phyloP scores from a whole-genome alignment of 768 basidiomycete species.

The Butyriboletus loyo region DNA sequence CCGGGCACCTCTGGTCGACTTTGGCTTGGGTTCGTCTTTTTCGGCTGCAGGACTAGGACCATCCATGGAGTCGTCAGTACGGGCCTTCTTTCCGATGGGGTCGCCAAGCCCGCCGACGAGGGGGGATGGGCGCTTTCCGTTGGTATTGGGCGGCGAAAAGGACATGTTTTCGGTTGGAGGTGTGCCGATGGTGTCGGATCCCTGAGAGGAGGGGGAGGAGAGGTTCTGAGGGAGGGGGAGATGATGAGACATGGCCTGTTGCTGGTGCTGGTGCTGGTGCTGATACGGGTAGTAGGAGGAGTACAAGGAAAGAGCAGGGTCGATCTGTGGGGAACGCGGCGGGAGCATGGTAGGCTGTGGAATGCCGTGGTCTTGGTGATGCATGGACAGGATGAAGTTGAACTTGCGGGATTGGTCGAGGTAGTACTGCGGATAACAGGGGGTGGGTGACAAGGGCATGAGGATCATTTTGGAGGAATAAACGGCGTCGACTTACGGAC shows the following conservation, averaged over 20 bases:
- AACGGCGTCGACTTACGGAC: conserved; percentile 6
- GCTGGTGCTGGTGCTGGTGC: conserved; percentile 43
- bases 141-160: conserved; percentile 50
- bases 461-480: conserved; percentile 11
- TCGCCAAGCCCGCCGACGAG: conserved; percentile 38
- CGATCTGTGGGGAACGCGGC: conserved; percentile 62
- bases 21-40: conserved; percentile 69
- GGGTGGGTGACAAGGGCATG: conserved; percentile 19
- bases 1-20: conserved; percentile 85
- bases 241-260: conserved; percentile 52
- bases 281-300: conserved; percentile 61
- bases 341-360: conserved; percentile 38
- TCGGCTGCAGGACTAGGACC: conserved; percentile 51
- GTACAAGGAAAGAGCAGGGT: conserved; percentile 68
- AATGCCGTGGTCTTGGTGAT: conserved; percentile 43
- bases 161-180: conserved; percentile 62
- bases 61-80: conserved; percentile 54
- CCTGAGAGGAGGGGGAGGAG: conserved; percentile 78
- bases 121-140: conserved; percentile 66
- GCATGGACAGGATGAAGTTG: conserved; percentile 42
- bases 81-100: conserved; percentile 51
- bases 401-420: conserved; percentile 32
- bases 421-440: conserved; percentile 23
- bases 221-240: conserved; percentile 56
- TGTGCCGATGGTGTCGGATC: conserved; percentile 72